Evolutionary conservation across 2,329 filamentous ascomycete species (phyloP).

Genomic region (Penicillium aurantiogriseum): DNA sequence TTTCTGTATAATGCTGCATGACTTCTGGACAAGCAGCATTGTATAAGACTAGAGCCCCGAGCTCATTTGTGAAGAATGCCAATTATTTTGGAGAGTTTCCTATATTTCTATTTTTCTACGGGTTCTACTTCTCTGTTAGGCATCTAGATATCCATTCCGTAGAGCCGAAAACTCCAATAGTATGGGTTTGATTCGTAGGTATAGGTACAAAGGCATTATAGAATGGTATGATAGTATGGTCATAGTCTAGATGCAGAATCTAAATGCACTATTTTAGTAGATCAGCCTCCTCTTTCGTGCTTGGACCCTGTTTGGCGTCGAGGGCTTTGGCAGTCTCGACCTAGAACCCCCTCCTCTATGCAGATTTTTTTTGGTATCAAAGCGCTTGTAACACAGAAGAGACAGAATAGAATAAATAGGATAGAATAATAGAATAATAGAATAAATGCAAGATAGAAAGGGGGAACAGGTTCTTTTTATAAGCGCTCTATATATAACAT

Average conservation of each 20-base stretch:
- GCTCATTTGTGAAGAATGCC: conserved; percentile 6
- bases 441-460: background rate
- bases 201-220: background rate
- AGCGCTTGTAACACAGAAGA: conserved; percentile 1
- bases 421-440: background rate
- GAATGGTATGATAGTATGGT: background rate
- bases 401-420: background rate
- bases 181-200: background rate
- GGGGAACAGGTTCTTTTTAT: background rate
- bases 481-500: conserved; percentile 19
- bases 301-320: conserved; percentile 11
- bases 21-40: background rate
- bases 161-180: background rate
- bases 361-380: conserved; percentile 2
- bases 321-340: conserved; percentile 8
- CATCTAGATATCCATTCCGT: background rate
- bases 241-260: background rate
- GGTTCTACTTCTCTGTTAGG: background rate
- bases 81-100: conserved; percentile 3
- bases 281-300: conserved; percentile 7
- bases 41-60: background rate
- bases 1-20: background rate
- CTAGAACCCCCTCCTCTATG: conserved; percentile 9
- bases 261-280: background rate
- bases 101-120: background rate